Percentiles rank a stretch among this genome's conserved stretches.
These are phyloP conservation scores for Melampsora americana DNA, from an alignment of 1,284 basidiomycete genomes.

Conservation along the genomic window DNA sequence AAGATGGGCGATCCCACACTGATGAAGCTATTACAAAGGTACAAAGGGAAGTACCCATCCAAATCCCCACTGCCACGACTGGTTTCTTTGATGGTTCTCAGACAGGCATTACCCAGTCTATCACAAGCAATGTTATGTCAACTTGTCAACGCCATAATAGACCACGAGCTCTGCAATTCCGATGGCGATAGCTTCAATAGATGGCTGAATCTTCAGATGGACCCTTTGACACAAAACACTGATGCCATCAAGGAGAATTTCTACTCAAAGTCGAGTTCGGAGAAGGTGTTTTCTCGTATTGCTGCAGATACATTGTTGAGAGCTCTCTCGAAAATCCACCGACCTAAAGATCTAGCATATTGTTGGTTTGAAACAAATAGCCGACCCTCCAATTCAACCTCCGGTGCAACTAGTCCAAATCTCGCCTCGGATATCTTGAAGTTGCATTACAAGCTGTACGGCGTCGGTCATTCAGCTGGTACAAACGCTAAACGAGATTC, in stretches of 20 bases:
- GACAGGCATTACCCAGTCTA: constrained; percentile 9
- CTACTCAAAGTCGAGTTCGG: constrained; percentile 37
- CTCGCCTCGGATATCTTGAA: constrained; percentile 18
- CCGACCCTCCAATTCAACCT: constrained; percentile 14
- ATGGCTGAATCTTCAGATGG: constrained; percentile 20
- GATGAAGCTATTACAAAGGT: constrained; percentile 23
- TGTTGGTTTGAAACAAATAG: constrained; percentile 37
- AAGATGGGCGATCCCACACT: constrained; percentile 25
- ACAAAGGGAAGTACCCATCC: background rate
- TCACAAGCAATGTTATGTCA: constrained; percentile 10
- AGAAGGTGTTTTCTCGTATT: constrained; percentile 22
- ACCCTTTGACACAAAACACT: background rate
- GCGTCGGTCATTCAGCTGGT: constrained; percentile 17
- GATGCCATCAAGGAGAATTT: constrained; percentile 17
- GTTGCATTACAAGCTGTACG: constrained; percentile 30
- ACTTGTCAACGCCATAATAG: constrained; percentile 27
- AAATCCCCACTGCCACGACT: constrained; percentile 20
- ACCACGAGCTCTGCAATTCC: constrained; percentile 13
- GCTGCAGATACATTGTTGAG: constrained; percentile 11
- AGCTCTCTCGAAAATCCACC: constrained; percentile 16
- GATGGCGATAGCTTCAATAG: constrained; percentile 18
- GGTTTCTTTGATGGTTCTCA: constrained; percentile 26
- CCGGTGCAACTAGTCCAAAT: background rate
- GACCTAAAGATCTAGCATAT: constrained; percentile 17
- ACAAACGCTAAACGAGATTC: constrained; percentile 9